phyloP scores from a whole-genome alignment of 108 stramenopile species.

The Parmales sp. region DNA sequence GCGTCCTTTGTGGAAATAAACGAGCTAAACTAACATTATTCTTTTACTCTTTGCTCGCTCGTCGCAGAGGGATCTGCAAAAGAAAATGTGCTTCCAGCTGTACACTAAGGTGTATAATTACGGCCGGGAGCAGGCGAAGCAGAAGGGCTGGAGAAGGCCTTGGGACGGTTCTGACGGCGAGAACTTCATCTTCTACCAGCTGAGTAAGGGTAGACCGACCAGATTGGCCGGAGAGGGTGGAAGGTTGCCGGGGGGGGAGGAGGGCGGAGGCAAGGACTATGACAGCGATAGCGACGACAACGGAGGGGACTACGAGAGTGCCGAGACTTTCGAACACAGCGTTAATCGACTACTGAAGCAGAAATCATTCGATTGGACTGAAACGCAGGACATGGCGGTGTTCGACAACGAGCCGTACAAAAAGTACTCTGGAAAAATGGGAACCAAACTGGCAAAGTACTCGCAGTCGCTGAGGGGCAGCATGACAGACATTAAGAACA shows the following conservation, averaged over 20 bases:
- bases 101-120: not conserved
- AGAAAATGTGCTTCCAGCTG: conserved; percentile 18
- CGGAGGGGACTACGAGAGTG: not conserved
- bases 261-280: not conserved
- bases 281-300: not conserved
- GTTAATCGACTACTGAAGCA: not conserved
- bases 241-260: not conserved
- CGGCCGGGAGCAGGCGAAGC: not conserved
- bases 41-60: too few relatives aligned
- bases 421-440: not conserved
- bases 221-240: not conserved
- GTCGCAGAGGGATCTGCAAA: conserved; percentile 13
- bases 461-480: not conserved
- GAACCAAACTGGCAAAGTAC: not conserved
- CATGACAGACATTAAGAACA: too few relatives aligned
- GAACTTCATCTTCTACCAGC: not conserved
- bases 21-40: too few relatives aligned
- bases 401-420: not conserved
- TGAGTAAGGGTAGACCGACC: not conserved
- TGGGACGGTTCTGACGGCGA: conserved; percentile 24
- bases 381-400: not conserved
- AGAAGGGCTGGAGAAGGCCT: conserved; percentile 18
- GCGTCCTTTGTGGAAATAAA: too few relatives aligned
- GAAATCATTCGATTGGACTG: not conserved
- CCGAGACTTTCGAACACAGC: not conserved